phyloP scores from a whole-genome alignment of 345 rosid genomes.

The Eucalyptus grandis region DNA sequence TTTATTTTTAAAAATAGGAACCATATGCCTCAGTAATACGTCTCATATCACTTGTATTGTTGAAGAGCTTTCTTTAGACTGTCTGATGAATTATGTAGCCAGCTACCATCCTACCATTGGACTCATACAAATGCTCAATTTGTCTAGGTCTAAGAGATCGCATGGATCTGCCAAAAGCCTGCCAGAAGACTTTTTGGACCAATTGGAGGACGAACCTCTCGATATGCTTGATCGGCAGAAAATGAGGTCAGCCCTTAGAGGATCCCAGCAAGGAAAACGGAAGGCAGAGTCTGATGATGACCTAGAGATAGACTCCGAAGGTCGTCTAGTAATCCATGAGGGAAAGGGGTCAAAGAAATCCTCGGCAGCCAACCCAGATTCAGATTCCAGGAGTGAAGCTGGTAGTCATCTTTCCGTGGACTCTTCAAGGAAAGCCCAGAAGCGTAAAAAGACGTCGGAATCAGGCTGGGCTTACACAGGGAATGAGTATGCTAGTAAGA shows the following conservation, averaged over 20 bases:
- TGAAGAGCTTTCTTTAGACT: background rate
- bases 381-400: slow-evolving; percentile 50
- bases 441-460: slow-evolving; percentile 58
- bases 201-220: slow-evolving; percentile 84
- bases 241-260: slow-evolving; percentile 68
- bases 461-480: slow-evolving; percentile 91
- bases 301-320: slow-evolving; percentile 71
- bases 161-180: slow-evolving; percentile 47
- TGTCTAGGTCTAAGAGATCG: slow-evolving; percentile 40
- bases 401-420: slow-evolving; percentile 25
- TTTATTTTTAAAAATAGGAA: background rate
- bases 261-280: slow-evolving; percentile 40
- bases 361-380: slow-evolving; percentile 20
- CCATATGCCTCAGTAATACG: background rate
- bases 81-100: background rate
- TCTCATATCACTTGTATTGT: background rate
- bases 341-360: slow-evolving; percentile 38
- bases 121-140: background rate
- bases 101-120: background rate
- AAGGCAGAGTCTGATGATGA: slow-evolving; percentile 76
- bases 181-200: slow-evolving; percentile 57
- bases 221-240: slow-evolving; percentile 71
- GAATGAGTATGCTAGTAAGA: slow-evolving; percentile 74
- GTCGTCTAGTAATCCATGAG: slow-evolving; percentile 56
- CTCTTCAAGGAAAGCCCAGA: slow-evolving; percentile 49